Conservation (phyloP, 163 green algal genomes). For the Scenedesmus sp. region DNA sequence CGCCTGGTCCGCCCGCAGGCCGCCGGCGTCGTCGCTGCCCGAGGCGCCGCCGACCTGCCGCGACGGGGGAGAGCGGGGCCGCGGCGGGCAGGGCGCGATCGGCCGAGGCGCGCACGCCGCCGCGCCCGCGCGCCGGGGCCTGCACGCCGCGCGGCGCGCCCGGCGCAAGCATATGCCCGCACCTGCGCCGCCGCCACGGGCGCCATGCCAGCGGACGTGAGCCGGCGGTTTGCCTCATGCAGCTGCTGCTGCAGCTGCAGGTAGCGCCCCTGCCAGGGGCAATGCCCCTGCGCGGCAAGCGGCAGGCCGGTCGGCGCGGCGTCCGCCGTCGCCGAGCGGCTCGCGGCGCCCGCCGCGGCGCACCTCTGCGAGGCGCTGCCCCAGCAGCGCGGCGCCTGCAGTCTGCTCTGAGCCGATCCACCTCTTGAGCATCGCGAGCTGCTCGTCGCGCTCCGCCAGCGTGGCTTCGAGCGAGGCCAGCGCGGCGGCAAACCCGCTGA, state of each 20-base stretch:
- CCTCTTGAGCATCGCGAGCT: slow-evolving; percentile 29
- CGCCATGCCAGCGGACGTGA: slow-evolving; percentile 11
- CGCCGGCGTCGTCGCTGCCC: too few species aligned
- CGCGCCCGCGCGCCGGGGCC: too few species aligned
- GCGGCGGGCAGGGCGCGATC: too few species aligned
- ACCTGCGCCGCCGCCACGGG: slow-evolving; percentile 23
- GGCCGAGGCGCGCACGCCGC: too few species aligned
- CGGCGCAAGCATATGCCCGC: not conserved
- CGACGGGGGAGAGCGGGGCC: too few species aligned
- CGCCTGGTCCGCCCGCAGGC: too few species aligned
- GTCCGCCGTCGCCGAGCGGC: not conserved
- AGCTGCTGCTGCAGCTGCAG: not conserved
- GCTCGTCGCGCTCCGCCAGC: slow-evolving; percentile 22
- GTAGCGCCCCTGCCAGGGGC: slow-evolving; percentile 5
- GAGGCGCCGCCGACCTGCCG: too few species aligned
- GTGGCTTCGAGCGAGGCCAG: too few species aligned
- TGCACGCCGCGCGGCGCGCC: too few species aligned
- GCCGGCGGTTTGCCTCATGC: slow-evolving; percentile 18
- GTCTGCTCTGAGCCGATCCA: not conserved
- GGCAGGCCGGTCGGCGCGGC: not conserved
- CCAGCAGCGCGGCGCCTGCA: not conserved
- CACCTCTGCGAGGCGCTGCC: not conserved
- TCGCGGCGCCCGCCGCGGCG: not conserved
- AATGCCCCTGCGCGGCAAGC: not conserved
- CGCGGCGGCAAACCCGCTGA: too few species aligned